Conservation (phyloP, 768 basidiomycete genomes). For the Termitomyces sp. region DNA sequence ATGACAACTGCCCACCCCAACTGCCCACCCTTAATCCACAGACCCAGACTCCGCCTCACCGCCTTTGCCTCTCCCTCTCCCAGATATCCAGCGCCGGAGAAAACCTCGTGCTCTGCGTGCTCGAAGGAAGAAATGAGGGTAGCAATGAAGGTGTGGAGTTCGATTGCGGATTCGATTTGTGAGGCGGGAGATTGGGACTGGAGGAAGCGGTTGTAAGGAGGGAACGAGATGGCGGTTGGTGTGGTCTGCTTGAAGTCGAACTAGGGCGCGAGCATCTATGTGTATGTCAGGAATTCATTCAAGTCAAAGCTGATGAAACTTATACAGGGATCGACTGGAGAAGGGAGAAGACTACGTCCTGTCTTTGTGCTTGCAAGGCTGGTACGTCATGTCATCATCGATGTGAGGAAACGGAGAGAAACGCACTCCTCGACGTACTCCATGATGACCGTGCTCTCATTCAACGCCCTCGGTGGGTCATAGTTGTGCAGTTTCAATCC, state of each 20-base stretch:
- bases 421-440: conserved; percentile 76
- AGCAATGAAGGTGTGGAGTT: conserved; percentile 49
- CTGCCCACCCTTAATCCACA: conserved; percentile 55
- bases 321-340: conserved; percentile 54
- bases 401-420: not conserved
- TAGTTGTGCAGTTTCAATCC: conserved; percentile 52
- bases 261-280: conserved; percentile 61
- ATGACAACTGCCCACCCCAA: conserved; percentile 34
- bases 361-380: conserved; percentile 49
- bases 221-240: conserved; percentile 62
- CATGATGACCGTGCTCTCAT: conserved; percentile 78
- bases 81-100: conserved; percentile 29
- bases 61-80: conserved; percentile 37
- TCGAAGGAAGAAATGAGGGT: conserved; percentile 50
- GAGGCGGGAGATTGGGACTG: conserved; percentile 58
- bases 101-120: conserved; percentile 43
- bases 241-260: conserved; percentile 65
- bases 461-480: conserved; percentile 54
- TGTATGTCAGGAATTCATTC: not conserved
- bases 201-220: conserved; percentile 68
- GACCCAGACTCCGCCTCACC: conserved; percentile 39
- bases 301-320: not conserved
- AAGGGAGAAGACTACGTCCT: conserved; percentile 51
- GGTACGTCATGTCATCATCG: not conserved
- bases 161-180: conserved; percentile 46